These are phyloP conservation scores for Lodderomyces theae DNA, from an alignment of 1,139 yeast genomes.

Conservation along the genomic window DNA sequence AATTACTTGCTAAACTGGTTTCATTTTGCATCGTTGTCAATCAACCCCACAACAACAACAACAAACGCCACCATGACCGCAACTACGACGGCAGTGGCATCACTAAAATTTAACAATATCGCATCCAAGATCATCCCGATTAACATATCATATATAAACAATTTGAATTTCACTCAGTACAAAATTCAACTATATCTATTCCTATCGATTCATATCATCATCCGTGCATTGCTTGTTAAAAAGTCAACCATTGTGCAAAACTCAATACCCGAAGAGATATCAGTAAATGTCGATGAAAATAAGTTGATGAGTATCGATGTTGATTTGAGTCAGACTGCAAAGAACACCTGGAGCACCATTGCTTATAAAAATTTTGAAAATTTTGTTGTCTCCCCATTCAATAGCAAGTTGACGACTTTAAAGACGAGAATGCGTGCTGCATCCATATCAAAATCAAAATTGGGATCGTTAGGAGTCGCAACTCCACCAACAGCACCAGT, in stretches of 20 bases:
- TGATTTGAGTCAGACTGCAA: slow-evolving; percentile 3
- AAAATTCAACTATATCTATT: slow-evolving; percentile 14
- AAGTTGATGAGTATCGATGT: slow-evolving; percentile 15
- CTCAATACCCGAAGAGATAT: slow-evolving; percentile 15
- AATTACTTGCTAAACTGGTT: slow-evolving; percentile 23
- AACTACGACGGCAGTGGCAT: not conserved
- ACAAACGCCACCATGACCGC: slow-evolving; percentile 4
- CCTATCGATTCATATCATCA: slow-evolving; percentile 16
- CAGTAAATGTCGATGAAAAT: slow-evolving; percentile 14
- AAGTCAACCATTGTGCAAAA: slow-evolving; percentile 14
- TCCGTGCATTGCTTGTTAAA: slow-evolving; percentile 12
- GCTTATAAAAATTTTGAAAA: slow-evolving; percentile 57
- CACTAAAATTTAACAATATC: not conserved
- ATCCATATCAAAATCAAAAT: slow-evolving; percentile 12
- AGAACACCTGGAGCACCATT: slow-evolving; percentile 30
- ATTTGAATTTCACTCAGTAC: slow-evolving; percentile 10
- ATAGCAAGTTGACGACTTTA: slow-evolving; percentile 21
- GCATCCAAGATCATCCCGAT: slow-evolving; percentile 5
- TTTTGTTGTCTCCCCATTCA: slow-evolving; percentile 44
- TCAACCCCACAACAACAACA: not conserved
- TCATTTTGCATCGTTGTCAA: slow-evolving; percentile 11
- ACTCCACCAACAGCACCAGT: slow-evolving; percentile 14
- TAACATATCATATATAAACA: slow-evolving; percentile 12
- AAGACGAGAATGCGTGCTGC: slow-evolving; percentile 15
- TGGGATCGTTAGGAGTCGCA: slow-evolving; percentile 7